These are phyloP conservation scores for Lithocarpus polystachyus DNA, from an alignment of 306 rosid genomes.

Conservation along the genomic window DNA sequence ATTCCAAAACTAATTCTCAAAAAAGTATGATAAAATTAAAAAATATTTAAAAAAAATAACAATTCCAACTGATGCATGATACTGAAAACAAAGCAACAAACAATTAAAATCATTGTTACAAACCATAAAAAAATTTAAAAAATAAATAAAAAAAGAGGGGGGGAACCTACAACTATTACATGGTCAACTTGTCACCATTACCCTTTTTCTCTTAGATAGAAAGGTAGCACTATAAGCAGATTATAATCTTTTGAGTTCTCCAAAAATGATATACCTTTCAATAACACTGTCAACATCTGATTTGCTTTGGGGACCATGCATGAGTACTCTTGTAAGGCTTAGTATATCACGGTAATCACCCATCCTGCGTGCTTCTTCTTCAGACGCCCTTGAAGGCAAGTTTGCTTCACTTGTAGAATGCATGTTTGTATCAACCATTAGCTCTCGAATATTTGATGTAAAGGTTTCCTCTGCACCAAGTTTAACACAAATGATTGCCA, in stretches of 20 bases:
- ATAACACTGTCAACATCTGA: slow-evolving; percentile 72
- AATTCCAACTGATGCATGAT: neutral
- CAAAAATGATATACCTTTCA: slow-evolving; percentile 55
- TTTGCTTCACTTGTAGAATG: slow-evolving; percentile 31
- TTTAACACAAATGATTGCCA: slow-evolving; percentile 75
- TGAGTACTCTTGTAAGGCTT: slow-evolving; percentile 87
- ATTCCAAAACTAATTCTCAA: neutral
- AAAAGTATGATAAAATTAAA: neutral
- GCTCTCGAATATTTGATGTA: slow-evolving; percentile 40
- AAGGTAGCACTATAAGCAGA: neutral
- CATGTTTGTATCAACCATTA: slow-evolving; percentile 33
- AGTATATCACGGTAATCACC: slow-evolving; percentile 92
- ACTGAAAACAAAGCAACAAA: neutral
- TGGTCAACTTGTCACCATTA: neutral
- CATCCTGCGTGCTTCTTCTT: slow-evolving; percentile 66
- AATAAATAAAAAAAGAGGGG: no score
- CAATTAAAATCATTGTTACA: neutral
- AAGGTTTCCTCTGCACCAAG: slow-evolving; percentile 49
- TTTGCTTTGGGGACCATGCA: slow-evolving; percentile 87
- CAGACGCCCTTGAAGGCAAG: slow-evolving; percentile 45
- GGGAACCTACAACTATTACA: neutral
- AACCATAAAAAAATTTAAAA: neutral
- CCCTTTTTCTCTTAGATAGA: neutral
- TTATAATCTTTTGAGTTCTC: neutral
- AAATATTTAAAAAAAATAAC: neutral